A percentile compares a stretch with the other conserved stretches of the same genome.
phyloP scores from a whole-genome alignment of 2,329 filamentous ascomycete species.

The Ophiostoma sp. region DNA sequence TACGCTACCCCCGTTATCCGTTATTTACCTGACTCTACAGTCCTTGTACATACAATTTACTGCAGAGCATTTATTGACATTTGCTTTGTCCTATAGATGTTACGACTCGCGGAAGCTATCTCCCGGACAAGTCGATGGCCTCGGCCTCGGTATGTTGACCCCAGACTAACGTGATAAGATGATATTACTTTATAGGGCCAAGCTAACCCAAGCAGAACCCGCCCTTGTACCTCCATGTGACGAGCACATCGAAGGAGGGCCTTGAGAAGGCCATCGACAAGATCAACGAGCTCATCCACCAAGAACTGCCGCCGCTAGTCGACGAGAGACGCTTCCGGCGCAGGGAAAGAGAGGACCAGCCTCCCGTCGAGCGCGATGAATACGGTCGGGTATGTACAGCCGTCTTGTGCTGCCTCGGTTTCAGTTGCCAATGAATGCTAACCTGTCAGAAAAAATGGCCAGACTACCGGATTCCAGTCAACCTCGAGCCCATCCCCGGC shows the following conservation, averaged over 20 bases:
- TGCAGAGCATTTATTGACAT: constrained; percentile 25
- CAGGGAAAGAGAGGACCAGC: constrained; percentile 53
- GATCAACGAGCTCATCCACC: constrained; percentile 92
- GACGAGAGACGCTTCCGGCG: constrained; percentile 89
- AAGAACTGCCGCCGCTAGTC: constrained; percentile 90
- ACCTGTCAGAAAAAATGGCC: constrained; percentile 69
- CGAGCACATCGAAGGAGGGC: constrained; percentile 86
- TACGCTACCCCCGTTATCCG: constrained; percentile 59
- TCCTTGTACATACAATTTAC: not conserved
- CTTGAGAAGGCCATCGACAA: constrained; percentile 80
- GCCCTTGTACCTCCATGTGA: constrained; percentile 90
- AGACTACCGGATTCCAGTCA: constrained; percentile 88
- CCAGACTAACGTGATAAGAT: not conserved
- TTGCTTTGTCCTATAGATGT: constrained; percentile 69
- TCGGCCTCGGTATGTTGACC: constrained; percentile 65
- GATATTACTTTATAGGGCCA: not conserved
- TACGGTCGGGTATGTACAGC: constrained; percentile 55
- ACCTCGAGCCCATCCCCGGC: constrained; percentile 82
- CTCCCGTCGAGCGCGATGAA: constrained; percentile 71
- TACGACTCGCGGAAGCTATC: constrained; percentile 93
- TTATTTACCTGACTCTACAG: not conserved
- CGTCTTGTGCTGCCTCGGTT: no score
- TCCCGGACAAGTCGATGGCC: constrained; percentile 96
- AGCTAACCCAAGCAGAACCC: constrained; percentile 63
- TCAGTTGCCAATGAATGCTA: not conserved